Evolutionary conservation across 2,329 filamentous ascomycete genomes (phyloP).

Genomic region (Albifimbria verrucaria): DNA sequence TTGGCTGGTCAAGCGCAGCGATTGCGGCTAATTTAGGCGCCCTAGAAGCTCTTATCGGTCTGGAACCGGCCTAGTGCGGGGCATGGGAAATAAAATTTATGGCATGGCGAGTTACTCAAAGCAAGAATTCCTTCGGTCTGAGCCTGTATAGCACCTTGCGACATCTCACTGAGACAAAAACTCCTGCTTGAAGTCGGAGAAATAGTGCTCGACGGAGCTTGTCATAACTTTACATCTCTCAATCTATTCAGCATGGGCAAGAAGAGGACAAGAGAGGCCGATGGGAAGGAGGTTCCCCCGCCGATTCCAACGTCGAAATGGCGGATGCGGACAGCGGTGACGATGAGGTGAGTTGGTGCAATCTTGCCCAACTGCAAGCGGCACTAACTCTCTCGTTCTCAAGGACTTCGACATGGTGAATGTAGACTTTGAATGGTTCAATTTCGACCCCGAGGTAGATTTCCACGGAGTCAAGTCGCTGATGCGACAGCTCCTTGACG

Average conservation of each 20-base stretch:
- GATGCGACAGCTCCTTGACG: slow-evolving; percentile 86
- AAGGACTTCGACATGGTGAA: slow-evolving; percentile 90
- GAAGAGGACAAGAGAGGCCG: slow-evolving; percentile 46
- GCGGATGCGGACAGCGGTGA: slow-evolving; percentile 52
- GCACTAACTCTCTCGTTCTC: not conserved
- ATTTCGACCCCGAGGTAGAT: slow-evolving; percentile 83
- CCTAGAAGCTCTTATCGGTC: slow-evolving; percentile 18
- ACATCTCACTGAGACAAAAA: too few relatives aligned
- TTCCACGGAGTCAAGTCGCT: slow-evolving; percentile 93
- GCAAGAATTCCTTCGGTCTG: too few relatives aligned
- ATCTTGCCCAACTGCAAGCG: not conserved
- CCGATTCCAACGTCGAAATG: slow-evolving; percentile 42
- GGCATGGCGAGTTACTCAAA: too few relatives aligned
- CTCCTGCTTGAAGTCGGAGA: too few relatives aligned
- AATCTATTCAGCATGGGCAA: slow-evolving; percentile 40
- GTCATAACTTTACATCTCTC: not conserved
- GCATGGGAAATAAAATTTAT: slow-evolving; percentile 33
- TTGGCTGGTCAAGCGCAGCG: slow-evolving; percentile 18
- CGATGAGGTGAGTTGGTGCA: slow-evolving; percentile 41
- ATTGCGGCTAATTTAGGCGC: slow-evolving; percentile 19
- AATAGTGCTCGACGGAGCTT: too few relatives aligned
- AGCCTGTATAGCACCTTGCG: too few relatives aligned
- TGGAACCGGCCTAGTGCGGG: slow-evolving; percentile 37
- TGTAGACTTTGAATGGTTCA: slow-evolving; percentile 99
- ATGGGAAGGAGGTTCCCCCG: slow-evolving; percentile 37